These are phyloP conservation scores for Bifiguratus adelaidae DNA, from an alignment of 192 early-diverging fungal species.

Conservation along the genomic window DNA sequence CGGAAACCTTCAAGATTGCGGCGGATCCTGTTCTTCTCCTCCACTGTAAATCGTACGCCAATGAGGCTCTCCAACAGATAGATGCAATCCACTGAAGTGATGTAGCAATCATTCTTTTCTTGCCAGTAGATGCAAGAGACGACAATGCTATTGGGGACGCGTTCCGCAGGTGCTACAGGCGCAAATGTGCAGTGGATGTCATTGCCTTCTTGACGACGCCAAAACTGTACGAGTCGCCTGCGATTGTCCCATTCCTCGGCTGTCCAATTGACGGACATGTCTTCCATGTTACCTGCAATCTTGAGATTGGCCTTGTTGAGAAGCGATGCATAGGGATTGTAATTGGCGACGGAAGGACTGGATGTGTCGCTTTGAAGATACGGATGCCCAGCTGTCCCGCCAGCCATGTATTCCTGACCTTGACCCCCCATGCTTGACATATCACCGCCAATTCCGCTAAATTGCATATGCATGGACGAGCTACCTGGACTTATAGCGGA, in stretches of 20 bases:
- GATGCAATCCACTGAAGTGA: conserved; percentile 74
- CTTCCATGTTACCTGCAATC: conserved; percentile 56
- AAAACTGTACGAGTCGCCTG: conserved; percentile 64
- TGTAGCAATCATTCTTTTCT: conserved; percentile 60
- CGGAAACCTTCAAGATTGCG: conserved; percentile 76
- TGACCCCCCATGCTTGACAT: background rate
- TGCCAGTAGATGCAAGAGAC: conserved; percentile 78
- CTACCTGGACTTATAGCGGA: background rate
- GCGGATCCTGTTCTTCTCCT: conserved; percentile 82
- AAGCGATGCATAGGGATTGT: conserved; percentile 45
- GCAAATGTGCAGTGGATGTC: conserved; percentile 56
- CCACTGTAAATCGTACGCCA: conserved; percentile 63
- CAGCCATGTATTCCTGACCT: background rate
- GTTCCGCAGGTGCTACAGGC: conserved; percentile 41
- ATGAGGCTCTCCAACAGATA: conserved; percentile 65
- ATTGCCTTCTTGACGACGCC: conserved; percentile 53
- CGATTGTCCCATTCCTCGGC: conserved; percentile 52
- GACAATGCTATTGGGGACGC: conserved; percentile 52
- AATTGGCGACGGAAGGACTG: conserved; percentile 9
- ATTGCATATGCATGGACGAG: background rate
- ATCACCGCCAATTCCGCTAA: background rate
- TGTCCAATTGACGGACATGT: conserved; percentile 57
- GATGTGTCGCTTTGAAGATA: conserved; percentile 6
- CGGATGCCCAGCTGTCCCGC: conserved; percentile 4
- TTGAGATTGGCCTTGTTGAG: conserved; percentile 66